Evolutionary conservation across 2,329 filamentous ascomycete species (phyloP), one percentile per base, ranked within the genome.

Genomic region (Fusarium oligoseptatum): DNA sequence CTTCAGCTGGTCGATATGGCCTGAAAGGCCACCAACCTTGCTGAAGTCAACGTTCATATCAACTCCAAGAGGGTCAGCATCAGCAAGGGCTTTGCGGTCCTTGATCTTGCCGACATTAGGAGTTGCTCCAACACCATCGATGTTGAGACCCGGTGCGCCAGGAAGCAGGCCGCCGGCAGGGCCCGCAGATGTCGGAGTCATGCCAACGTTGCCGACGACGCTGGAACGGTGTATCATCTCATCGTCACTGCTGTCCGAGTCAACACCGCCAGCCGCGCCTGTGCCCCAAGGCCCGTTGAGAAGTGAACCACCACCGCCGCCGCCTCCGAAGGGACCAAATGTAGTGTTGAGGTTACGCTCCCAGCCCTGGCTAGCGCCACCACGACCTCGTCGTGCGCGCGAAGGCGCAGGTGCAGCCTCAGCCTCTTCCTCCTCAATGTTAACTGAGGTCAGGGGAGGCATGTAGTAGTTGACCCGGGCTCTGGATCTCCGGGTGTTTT

Each of bases 231-330:
- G 91, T 73, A 89, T 88, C 83, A 91, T 91, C 80, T 99, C 97
- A 76, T 99, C 97, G 78, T 99, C 97, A 81, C 97, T 99, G 82
- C 95, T 98, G 81, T 99, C 97, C 7, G 96, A 98, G 78, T 98
- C 97, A 10, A 92, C 93, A 63, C 93, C 94, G 32, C 92, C 95
- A 70, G 91, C 90, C 24, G 93, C 93, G 14, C 90, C 93, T 50
- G 91, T 91, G 66, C 92, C 93, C 86, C 92, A 94, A 6, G 93
- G 92, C 1, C 94, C 94, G 70, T 88, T 91, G 65, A 96, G 89
- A 14, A 97, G 87, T 17, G 94, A 90, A 36, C 92, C 89, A 48
- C 88, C 89, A 39, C 94, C 94, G 50, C 92, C 91, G 55, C 93
- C 94, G 48, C 97, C 95, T 68, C 95, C 97, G 82, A 99, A 98